Evolutionary conservation across 805 yeast species (phyloP).

Genomic region (Saturnispora gosingensis): DNA sequence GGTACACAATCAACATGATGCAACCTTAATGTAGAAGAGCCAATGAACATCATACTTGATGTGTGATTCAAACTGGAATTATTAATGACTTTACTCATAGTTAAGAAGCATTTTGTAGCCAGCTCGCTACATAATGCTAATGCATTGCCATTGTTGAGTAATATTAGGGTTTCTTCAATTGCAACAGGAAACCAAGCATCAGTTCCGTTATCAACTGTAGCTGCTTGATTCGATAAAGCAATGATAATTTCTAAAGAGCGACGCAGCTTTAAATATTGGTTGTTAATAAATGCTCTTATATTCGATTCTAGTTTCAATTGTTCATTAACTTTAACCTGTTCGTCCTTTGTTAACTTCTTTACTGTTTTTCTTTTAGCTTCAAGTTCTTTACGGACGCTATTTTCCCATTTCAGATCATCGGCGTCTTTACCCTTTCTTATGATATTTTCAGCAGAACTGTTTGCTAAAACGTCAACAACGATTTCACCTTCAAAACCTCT

Average conservation of each 20-base stretch:
- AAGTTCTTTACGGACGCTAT: slow-evolving; percentile 64
- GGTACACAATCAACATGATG: slow-evolving; percentile 39
- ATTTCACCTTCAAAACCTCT: slow-evolving; percentile 57
- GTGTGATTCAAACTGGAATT: slow-evolving; percentile 40
- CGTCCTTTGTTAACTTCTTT: slow-evolving; percentile 72
- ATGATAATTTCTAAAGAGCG: slow-evolving; percentile 47
- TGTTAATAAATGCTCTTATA: slow-evolving; percentile 41
- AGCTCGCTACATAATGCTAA: slow-evolving; percentile 26
- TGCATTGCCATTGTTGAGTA: slow-evolving; percentile 31
- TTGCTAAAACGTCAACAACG: slow-evolving; percentile 53
- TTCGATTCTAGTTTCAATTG: slow-evolving; percentile 55
- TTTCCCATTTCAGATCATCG: slow-evolving; percentile 86
- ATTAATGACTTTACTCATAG: slow-evolving; percentile 39
- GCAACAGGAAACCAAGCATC: slow-evolving; percentile 67
- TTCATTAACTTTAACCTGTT: slow-evolving; percentile 49
- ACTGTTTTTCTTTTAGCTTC: slow-evolving; percentile 35
- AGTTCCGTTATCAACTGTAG: slow-evolving; percentile 53
- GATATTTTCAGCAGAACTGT: slow-evolving; percentile 30
- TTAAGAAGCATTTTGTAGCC: slow-evolving; percentile 43
- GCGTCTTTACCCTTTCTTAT: slow-evolving; percentile 72
- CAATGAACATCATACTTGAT: slow-evolving; percentile 41
- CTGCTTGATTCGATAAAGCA: slow-evolving; percentile 42
- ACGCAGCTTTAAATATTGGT: slow-evolving; percentile 28
- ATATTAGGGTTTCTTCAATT: slow-evolving; percentile 36
- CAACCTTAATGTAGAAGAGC: slow-evolving; percentile 60